Conservation (phyloP, 2,329 filamentous ascomycete species). For the Stylonectria norvegica region DNA sequence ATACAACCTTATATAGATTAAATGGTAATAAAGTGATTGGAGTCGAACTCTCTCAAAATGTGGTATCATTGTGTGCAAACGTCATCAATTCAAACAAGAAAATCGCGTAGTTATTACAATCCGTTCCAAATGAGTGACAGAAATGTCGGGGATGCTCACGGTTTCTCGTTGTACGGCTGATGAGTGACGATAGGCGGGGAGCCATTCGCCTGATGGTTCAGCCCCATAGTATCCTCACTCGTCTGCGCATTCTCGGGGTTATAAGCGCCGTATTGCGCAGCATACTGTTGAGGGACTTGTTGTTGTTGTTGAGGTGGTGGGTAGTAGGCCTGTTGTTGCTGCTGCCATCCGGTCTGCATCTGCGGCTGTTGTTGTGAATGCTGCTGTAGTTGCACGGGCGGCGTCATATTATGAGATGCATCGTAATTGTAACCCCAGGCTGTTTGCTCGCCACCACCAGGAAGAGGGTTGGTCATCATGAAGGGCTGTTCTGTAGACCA, state of each 20-base stretch:
- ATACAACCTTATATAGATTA: neutral
- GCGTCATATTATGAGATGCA: constrained; percentile 3
- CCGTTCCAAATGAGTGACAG: too few relatives aligned
- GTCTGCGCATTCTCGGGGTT: constrained; percentile 19
- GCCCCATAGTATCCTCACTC: constrained; percentile 29
- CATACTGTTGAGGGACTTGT: constrained; percentile 1
- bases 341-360: constrained; percentile 1
- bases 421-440: constrained; percentile 21
- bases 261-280: constrained; percentile 1
- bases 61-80: too few relatives aligned
- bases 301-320: constrained; percentile 3
- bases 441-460: constrained; percentile 7
- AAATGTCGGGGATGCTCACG: too few relatives aligned
- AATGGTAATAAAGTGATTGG: neutral
- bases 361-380: neutral
- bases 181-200: constrained; percentile 14
- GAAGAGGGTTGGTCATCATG: constrained; percentile 2
- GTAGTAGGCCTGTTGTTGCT: constrained; percentile 6
- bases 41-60: too few relatives aligned
- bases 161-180: constrained; percentile 25
- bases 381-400: constrained; percentile 7
- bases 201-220: constrained; percentile 33
- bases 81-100: too few relatives aligned
- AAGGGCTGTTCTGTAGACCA: constrained; percentile 24
- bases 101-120: too few relatives aligned